Evolutionary conservation across 768 basidiomycete species (phyloP).

Genomic region (Crucibulum laeve): DNA sequence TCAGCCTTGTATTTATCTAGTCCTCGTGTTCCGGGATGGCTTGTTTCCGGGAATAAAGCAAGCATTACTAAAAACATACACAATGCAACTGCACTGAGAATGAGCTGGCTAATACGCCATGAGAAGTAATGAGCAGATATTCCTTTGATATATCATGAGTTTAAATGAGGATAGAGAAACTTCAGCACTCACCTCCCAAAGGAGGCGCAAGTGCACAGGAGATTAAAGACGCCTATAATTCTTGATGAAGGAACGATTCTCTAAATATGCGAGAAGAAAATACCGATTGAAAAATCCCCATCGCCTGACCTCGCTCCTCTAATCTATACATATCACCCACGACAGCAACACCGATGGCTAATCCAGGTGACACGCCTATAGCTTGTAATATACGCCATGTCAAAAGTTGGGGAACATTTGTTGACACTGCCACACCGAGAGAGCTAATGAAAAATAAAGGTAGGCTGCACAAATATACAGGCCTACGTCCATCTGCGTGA

Average conservation of each 20-base stretch:
- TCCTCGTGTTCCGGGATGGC: slow-evolving; percentile 51
- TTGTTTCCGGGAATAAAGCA: slow-evolving; percentile 59
- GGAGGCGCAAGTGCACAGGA: slow-evolving; percentile 61
- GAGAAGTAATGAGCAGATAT: slow-evolving; percentile 54
- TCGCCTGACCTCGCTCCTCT: slow-evolving; percentile 54
- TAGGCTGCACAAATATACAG: slow-evolving; percentile 52
- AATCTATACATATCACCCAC: slow-evolving; percentile 64
- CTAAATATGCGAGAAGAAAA: slow-evolving; percentile 4
- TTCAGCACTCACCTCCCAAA: slow-evolving; percentile 37
- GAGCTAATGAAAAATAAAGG: slow-evolving; percentile 58
- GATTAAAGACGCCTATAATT: slow-evolving; percentile 41
- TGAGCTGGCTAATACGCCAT: slow-evolving; percentile 57
- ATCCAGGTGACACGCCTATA: slow-evolving; percentile 54
- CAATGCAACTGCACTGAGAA: slow-evolving; percentile 35
- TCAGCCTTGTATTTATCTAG: slow-evolving; percentile 41
- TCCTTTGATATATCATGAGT: slow-evolving; percentile 23
- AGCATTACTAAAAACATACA: slow-evolving; percentile 33
- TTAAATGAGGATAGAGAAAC: not conserved
- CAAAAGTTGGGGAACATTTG: slow-evolving; percentile 41
- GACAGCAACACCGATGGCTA: slow-evolving; percentile 51
- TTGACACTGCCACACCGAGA: slow-evolving; percentile 50
- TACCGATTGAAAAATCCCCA: slow-evolving; percentile 56
- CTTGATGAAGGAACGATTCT: not conserved
- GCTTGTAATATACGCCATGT: slow-evolving; percentile 63
- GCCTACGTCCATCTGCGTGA: slow-evolving; percentile 61